phyloP scores from a whole-genome alignment of 1,139 yeast genomes.

The Kodamaea ohmeri region DNA sequence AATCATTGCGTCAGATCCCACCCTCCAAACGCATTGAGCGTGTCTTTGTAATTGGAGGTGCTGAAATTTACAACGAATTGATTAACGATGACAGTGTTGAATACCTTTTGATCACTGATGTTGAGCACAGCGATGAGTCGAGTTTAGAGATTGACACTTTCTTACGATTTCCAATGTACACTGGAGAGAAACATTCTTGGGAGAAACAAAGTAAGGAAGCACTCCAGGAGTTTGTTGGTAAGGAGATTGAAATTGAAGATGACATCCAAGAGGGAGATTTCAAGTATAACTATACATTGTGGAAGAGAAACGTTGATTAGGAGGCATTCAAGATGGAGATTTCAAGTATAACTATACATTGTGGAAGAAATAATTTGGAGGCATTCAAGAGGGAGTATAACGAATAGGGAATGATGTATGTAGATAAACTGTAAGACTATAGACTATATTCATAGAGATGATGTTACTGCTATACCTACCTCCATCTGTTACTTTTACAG shows the following conservation, averaged over 20 bases:
- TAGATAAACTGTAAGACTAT: not conserved
- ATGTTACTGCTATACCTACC: no score
- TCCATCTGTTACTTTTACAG: no score
- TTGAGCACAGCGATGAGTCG: constrained; percentile 29
- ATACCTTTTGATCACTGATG: constrained; percentile 72
- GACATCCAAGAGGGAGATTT: constrained; percentile 49
- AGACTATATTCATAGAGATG: no score
- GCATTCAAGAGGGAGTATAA: constrained; percentile 50
- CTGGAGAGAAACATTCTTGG: constrained; percentile 30
- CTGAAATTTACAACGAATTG: constrained; percentile 70
- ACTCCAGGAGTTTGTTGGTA: constrained; percentile 42
- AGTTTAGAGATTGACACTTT: constrained; percentile 62
- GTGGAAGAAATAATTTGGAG: constrained; percentile 33
- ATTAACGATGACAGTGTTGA: constrained; percentile 46
- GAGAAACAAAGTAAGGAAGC: constrained; percentile 31
- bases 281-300: constrained; percentile 49
- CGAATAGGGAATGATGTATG: not conserved
- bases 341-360: constrained; percentile 49
- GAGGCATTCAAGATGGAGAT: constrained; percentile 44
- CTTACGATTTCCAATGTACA: constrained; percentile 32
- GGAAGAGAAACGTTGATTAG: constrained; percentile 30
- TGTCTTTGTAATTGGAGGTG: constrained; percentile 89
- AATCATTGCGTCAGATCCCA: constrained; percentile 34
- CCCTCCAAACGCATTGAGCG: constrained; percentile 39
- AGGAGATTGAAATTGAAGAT: constrained; percentile 35